Base-by-base conservation (phyloP, 2,329 filamentous ascomycete genomes). In the Aspergillus sp. region DNA sequence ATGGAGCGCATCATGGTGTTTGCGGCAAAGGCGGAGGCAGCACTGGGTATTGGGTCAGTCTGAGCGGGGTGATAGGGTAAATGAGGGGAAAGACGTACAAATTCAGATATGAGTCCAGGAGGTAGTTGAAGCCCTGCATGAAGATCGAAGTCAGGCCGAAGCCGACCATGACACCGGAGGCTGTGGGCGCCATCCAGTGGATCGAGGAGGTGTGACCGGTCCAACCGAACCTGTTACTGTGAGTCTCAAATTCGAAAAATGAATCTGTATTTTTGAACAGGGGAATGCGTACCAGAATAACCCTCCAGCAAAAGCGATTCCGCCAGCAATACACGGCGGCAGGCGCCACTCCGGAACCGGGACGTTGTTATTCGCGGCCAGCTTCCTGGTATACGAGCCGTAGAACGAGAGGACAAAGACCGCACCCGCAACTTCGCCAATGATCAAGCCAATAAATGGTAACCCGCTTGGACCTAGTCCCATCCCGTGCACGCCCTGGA, bases 121-220 rank as follows among this genome's bases (percentile, higher is more conserved):
- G 52, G 38, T 69, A 68, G 19, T 71, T 71, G 45, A 69, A 69
- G 3, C 65, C 60, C 41, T 67, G 67, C 62, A 69, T 67, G 54
- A 71, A 71, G 22, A 72, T 71, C 0, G 66, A 61, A 0, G 70
- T 64, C 7, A 71, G 49, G 4, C 69, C 69, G 43, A 72, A 71
- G 0, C 69, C 69, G 3, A 68, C 64, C 4, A 69, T 11, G 1
- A 70, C 61, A 1, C 69, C 67, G 6, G 68, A 56, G 6, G 66
- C 60, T 4, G 66, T 69, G 7, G 69, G 69, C 0, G 60, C 67
- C 61, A 70, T 67, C 69, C 69, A 72, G 57, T 70, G 68, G 15
- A 70, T 64, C 3, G 63, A 63, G 5, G 53, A 50, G 4, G 50
- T 60, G 41, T 57, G 69, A 0, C 69, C 69, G 1, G 69, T 66